Evolutionary conservation across 345 rosid genomes (phyloP).

Genomic region (Populus pruinosa): DNA sequence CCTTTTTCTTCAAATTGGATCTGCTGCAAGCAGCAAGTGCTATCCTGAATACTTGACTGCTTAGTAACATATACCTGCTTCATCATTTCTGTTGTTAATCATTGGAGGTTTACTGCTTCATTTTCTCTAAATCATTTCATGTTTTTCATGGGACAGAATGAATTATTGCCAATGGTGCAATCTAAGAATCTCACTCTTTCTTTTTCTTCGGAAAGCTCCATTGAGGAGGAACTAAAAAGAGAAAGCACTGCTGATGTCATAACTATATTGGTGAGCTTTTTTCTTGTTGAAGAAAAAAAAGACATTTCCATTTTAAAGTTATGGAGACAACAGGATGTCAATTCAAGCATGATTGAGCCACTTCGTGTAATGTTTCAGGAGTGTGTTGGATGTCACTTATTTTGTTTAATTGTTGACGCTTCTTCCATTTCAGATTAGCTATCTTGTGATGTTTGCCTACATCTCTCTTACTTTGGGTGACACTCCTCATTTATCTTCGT

Average conservation of each 20-base stretch:
- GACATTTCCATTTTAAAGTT: not conserved
- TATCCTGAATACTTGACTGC: not conserved
- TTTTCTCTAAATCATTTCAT: not conserved
- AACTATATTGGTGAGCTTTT: constrained; percentile 65
- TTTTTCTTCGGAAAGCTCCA: constrained; percentile 93
- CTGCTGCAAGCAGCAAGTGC: not conserved
- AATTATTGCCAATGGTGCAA: constrained; percentile 72
- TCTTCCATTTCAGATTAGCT: constrained; percentile 72
- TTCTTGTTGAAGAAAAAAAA: not conserved
- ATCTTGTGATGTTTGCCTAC: constrained; percentile 97
- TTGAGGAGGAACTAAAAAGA: constrained; percentile 93
- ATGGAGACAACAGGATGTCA: not conserved
- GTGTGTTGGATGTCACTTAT: not conserved
- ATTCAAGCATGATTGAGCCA: not conserved
- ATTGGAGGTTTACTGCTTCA: not conserved
- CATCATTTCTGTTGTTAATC: not conserved
- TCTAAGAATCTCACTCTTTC: constrained; percentile 71
- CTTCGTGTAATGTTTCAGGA: too few relatives aligned
- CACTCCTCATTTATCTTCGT: constrained; percentile 60
- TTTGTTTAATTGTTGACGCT: not conserved
- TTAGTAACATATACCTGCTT: not conserved
- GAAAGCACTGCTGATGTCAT: constrained; percentile 94
- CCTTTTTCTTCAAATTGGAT: not conserved
- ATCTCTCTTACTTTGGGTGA: constrained; percentile 88
- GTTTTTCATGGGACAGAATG: constrained; percentile 53